Evolutionary conservation across 1,284 basidiomycete genomes (phyloP).

Genomic region (Anthracocystis setariae): DNA sequence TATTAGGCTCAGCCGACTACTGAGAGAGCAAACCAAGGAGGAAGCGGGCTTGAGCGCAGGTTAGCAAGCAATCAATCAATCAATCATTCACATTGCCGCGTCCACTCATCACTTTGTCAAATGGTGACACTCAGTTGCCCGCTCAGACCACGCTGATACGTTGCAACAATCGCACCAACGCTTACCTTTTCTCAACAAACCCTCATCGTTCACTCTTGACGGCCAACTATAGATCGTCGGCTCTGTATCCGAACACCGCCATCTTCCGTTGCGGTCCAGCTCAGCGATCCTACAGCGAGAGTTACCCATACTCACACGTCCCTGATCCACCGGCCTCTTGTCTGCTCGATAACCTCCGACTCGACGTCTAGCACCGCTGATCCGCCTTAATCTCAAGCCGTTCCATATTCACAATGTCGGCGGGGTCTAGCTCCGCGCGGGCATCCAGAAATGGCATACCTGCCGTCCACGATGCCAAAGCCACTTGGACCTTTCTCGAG

Average conservation of each 20-base stretch:
- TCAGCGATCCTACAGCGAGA: too few relatives aligned
- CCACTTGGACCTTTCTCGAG: conserved; percentile 88
- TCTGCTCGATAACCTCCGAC: too few relatives aligned
- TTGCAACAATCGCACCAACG: not conserved
- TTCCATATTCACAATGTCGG: conserved; percentile 17
- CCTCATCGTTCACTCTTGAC: not conserved
- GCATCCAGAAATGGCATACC: conserved; percentile 30
- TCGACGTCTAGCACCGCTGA: too few relatives aligned
- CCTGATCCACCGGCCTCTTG: not conserved
- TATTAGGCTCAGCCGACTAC: conserved; percentile 2
- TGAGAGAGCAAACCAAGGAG: not conserved
- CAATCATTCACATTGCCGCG: too few relatives aligned
- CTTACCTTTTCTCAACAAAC: not conserved
- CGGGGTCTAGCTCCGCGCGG: conserved; percentile 14
- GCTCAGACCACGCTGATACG: conserved; percentile 27
- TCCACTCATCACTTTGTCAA: too few relatives aligned
- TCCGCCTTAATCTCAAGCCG: not conserved
- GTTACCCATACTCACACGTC: too few relatives aligned
- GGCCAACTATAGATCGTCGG: not conserved
- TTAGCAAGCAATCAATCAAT: not conserved
- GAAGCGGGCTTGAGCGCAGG: conserved; percentile 6
- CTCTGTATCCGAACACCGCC: too few relatives aligned
- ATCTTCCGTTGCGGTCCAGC: too few relatives aligned
- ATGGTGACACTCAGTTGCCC: conserved; percentile 5
- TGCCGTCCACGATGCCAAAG: conserved; percentile 65